Conservation (phyloP, 2,329 filamentous ascomycete species). For the Fusarium marasasianum region DNA sequence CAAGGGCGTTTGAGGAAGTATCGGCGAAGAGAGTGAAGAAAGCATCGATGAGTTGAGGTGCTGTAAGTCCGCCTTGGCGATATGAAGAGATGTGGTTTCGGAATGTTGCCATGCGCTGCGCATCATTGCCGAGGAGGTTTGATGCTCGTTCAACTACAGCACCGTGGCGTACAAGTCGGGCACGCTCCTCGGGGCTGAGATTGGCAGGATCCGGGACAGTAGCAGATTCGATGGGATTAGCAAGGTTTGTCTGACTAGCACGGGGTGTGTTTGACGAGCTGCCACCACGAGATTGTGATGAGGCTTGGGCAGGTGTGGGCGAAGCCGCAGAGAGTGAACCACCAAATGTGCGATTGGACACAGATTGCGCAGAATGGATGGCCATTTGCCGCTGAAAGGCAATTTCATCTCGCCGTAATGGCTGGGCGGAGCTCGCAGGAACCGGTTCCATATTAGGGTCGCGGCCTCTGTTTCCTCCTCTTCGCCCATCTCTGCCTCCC, state of each 20-base stretch:
- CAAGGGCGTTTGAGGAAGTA: slow-evolving; percentile 80
- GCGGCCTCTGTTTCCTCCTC: slow-evolving; percentile 69
- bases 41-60: slow-evolving; percentile 81
- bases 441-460: slow-evolving; percentile 88
- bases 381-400: slow-evolving; percentile 93
- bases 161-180: slow-evolving; percentile 80
- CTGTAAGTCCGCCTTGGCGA: slow-evolving; percentile 73
- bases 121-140: slow-evolving; percentile 81
- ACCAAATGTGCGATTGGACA: slow-evolving; percentile 83
- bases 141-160: slow-evolving; percentile 87
- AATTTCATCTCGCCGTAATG: slow-evolving; percentile 84
- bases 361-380: slow-evolving; percentile 86
- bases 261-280: slow-evolving; percentile 38
- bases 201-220: slow-evolving; percentile 59
- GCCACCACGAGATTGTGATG: slow-evolving; percentile 37
- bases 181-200: slow-evolving; percentile 80
- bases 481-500: slow-evolving; percentile 65
- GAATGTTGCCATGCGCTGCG: slow-evolving; percentile 79
- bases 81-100: slow-evolving; percentile 82
- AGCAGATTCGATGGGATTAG: slow-evolving; percentile 59
- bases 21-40: slow-evolving; percentile 88
- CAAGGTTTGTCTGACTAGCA: slow-evolving; percentile 38
- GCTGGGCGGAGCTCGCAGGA: slow-evolving; percentile 79
- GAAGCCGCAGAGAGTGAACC: slow-evolving; percentile 72
- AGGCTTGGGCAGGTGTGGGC: slow-evolving; percentile 38